Conservation (phyloP, 2,329 filamentous ascomycete species). For the Beauveria bassiana region DNA sequence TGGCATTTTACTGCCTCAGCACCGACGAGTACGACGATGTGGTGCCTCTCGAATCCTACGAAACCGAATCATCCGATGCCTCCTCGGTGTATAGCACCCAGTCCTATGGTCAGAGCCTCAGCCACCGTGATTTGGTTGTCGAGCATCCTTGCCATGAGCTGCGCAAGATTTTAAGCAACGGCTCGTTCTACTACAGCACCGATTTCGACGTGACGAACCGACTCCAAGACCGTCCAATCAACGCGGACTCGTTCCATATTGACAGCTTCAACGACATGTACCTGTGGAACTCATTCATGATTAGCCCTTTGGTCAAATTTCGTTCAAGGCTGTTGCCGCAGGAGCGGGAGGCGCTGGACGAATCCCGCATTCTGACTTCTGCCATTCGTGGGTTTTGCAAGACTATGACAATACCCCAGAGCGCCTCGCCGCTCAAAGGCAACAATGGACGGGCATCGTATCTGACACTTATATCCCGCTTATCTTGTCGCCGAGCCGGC, state of each 20-base stretch:
- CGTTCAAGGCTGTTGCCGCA: slow-evolving; percentile 68
- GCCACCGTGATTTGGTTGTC: slow-evolving; percentile 59
- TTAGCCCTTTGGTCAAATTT: slow-evolving; percentile 83
- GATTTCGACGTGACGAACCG: slow-evolving; percentile 95
- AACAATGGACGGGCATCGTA: slow-evolving; percentile 70
- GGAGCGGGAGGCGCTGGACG: slow-evolving; percentile 74
- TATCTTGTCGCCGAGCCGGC: slow-evolving; percentile 85
- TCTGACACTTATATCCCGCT: slow-evolving; percentile 81
- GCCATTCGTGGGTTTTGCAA: slow-evolving; percentile 89
- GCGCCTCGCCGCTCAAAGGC: slow-evolving; percentile 60
- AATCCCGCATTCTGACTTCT: slow-evolving; percentile 80
- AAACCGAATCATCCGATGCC: slow-evolving; percentile 40
- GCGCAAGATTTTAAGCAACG: slow-evolving; percentile 85
- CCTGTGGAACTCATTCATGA: slow-evolving; percentile 98
- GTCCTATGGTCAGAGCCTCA: slow-evolving; percentile 36
- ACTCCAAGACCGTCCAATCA: slow-evolving; percentile 76
- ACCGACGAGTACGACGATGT: slow-evolving; percentile 79
- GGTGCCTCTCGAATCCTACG: slow-evolving; percentile 45
- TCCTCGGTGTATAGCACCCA: slow-evolving; percentile 38
- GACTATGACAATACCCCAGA: slow-evolving; percentile 76
- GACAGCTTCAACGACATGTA: slow-evolving; percentile 90
- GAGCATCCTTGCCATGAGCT: slow-evolving; percentile 88
- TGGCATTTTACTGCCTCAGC: slow-evolving; percentile 91
- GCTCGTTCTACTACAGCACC: slow-evolving; percentile 97
- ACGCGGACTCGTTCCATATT: slow-evolving; percentile 74